phyloP scores from a whole-genome alignment of 2,329 filamentous ascomycete genomes.

The Diaporthe amygdali region DNA sequence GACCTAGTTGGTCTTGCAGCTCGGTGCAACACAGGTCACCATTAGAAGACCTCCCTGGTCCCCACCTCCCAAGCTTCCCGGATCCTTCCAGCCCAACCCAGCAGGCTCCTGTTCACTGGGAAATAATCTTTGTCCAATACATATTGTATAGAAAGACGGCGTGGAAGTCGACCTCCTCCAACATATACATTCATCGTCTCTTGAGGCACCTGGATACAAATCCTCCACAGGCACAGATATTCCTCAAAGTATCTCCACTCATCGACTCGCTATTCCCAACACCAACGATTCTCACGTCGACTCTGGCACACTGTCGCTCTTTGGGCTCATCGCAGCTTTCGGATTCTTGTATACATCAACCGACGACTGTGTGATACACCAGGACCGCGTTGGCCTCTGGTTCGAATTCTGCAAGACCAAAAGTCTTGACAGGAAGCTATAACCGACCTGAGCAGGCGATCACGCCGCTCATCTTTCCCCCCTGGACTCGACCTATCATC shows the following conservation, averaged over 20 bases:
- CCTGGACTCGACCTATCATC: background rate
- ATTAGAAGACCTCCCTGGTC: slow-evolving; percentile 27
- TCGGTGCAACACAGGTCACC: slow-evolving; percentile 24
- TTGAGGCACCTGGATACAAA: background rate
- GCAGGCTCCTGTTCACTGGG: slow-evolving; percentile 16
- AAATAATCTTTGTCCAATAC: slow-evolving; percentile 6
- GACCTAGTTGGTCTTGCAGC: slow-evolving; percentile 25
- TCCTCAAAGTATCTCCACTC: background rate
- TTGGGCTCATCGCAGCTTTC: background rate
- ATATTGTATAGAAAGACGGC: slow-evolving; percentile 5
- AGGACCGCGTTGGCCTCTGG: background rate
- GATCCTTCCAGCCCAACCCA: slow-evolving; percentile 24
- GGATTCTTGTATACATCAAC: background rate
- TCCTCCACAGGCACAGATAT: background rate
- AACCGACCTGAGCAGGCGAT: background rate
- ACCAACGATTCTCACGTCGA: background rate
- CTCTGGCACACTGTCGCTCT: background rate
- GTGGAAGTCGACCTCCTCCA: background rate
- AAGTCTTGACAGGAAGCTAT: background rate
- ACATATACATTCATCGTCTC: background rate
- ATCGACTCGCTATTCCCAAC: no score
- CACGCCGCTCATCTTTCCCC: background rate
- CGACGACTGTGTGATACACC: background rate
- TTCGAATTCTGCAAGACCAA: background rate
- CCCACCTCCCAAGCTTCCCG: slow-evolving; percentile 25